A percentile compares a stretch with the other conserved stretches of the same genome.
These are phyloP conservation scores for Fusarium praegraminearum DNA, from an alignment of 2,329 filamentous ascomycete species.

Conservation along the genomic window DNA sequence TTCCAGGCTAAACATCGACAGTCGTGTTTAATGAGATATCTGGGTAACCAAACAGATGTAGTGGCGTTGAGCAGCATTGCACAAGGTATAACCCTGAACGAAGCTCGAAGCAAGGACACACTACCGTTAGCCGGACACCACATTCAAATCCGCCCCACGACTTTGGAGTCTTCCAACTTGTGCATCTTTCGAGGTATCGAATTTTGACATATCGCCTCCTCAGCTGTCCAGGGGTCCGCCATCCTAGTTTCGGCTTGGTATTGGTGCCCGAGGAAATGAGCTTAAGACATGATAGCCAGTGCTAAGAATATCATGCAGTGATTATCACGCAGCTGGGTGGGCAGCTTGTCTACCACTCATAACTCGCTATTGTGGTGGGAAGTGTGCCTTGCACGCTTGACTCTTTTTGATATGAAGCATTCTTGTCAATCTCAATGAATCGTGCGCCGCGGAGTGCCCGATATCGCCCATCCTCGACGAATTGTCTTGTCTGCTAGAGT, in stretches of 20 bases:
- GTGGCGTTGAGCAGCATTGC: constrained; percentile 10
- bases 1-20: background rate
- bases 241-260: constrained; percentile 29
- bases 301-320: constrained; percentile 30
- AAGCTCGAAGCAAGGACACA: constrained; percentile 12
- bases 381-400: constrained; percentile 6
- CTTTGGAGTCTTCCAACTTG: background rate
- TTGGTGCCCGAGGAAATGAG: constrained; percentile 32
- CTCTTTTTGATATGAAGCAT: background rate
- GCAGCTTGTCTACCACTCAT: background rate
- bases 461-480: background rate
- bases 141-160: background rate
- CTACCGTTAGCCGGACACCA: constrained; percentile 5
- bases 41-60: background rate
- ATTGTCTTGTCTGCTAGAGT: background rate
- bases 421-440: background rate
- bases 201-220: constrained; percentile 22
- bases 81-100: constrained; percentile 6
- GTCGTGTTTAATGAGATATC: background rate
- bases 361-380: constrained; percentile 2
- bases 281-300: constrained; percentile 15
- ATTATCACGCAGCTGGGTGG: constrained; percentile 11
- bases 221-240: constrained; percentile 28
- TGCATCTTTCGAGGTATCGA: constrained; percentile 3
- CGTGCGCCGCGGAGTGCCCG: background rate